These are phyloP conservation scores for Triadica sebifera DNA, from an alignment of 345 rosid genomes.

Conservation along the genomic window DNA sequence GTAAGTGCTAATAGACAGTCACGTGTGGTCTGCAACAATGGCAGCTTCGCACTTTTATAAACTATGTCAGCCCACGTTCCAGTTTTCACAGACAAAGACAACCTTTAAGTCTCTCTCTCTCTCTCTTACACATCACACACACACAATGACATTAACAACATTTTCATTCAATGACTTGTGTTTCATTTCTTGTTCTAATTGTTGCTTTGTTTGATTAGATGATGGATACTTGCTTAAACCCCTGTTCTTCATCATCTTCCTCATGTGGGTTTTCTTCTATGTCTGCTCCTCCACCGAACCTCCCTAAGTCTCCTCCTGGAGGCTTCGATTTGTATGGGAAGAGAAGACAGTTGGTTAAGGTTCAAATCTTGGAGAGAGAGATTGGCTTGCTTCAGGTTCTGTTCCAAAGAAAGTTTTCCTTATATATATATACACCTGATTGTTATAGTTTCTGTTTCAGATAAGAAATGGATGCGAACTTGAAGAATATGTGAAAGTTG, in stretches of 20 bases:
- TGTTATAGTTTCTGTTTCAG: background rate
- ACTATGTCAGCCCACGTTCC: conserved; percentile 11
- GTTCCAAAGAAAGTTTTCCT: background rate
- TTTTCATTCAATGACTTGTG: background rate
- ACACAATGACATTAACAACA: background rate
- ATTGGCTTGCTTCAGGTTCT: conserved; percentile 42
- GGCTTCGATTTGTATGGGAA: conserved; percentile 44
- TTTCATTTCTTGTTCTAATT: background rate
- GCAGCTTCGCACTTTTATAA: conserved; percentile 11
- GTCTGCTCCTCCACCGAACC: conserved; percentile 13
- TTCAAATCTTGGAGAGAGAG: conserved; percentile 50
- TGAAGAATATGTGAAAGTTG: too few species aligned
- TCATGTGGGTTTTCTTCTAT: background rate
- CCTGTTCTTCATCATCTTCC: conserved; percentile 16
- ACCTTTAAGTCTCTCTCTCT: background rate
- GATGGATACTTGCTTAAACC: background rate
- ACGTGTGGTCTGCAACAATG: conserved; percentile 38
- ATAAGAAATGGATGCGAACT: background rate
- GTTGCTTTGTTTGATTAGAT: background rate
- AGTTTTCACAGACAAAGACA: background rate
- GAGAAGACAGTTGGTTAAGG: conserved; percentile 41
- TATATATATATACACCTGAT: background rate
- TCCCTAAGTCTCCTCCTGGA: conserved; percentile 44
- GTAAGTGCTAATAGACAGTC: conserved; percentile 21
- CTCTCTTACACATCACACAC: background rate